A percentile compares a stretch with the other conserved stretches of the same genome.
Conservation (phyloP, 2,329 filamentous ascomycete genomes). For the Pyricularia grisea region DNA sequence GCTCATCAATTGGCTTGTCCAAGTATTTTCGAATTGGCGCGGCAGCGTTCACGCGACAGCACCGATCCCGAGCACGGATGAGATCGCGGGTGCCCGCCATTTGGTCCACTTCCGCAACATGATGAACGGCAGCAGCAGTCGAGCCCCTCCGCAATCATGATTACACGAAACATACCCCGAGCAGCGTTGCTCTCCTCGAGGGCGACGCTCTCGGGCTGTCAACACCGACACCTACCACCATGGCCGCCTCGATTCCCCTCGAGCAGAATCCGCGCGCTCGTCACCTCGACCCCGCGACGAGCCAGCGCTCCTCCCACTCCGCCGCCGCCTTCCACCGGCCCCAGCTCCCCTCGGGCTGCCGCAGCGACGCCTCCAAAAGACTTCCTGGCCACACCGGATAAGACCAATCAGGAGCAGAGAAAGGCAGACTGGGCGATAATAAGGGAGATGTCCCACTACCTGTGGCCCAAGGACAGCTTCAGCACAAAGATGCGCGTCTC, state of each 20-base stretch:
- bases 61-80: neutral
- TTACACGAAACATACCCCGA: conserved; percentile 8
- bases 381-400: conserved; percentile 55
- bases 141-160: conserved; percentile 7
- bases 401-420: conserved; percentile 75
- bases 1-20: neutral
- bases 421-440: conserved; percentile 98
- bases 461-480: conserved; percentile 88
- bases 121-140: neutral
- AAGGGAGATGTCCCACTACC: conserved; percentile 91
- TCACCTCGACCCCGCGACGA: neutral
- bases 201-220: conserved; percentile 2
- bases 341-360: neutral
- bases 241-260: neutral
- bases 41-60: neutral
- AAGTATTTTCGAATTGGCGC: neutral
- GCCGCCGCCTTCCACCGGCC: neutral
- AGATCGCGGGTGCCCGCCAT: neutral
- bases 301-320: neutral
- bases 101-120: neutral
- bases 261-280: neutral
- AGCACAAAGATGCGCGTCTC: conserved; percentile 78
- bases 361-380: conserved; percentile 23
- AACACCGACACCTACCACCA: conserved; percentile 4
- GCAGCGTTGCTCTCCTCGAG: conserved; percentile 10